Conservation (phyloP, 371 early-diverging fungal genomes). For the Basidiobolus meristosporus region DNA sequence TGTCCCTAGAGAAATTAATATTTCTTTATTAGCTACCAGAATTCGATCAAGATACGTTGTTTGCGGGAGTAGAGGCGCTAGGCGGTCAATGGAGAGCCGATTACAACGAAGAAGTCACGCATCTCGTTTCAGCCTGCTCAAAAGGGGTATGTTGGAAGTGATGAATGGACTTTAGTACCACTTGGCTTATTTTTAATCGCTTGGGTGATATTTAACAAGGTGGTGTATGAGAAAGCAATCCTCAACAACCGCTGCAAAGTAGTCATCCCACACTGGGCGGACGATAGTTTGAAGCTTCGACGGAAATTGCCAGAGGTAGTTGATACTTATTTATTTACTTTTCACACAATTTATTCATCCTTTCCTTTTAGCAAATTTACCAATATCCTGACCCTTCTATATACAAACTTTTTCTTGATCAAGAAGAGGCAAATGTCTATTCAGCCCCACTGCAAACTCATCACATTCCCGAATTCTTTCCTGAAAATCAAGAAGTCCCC, state of each 20-base stretch:
- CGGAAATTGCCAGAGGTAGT: slow-evolving; percentile 21
- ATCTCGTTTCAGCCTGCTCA: no score
- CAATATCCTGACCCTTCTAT: slow-evolving; percentile 6
- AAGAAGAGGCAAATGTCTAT: slow-evolving; percentile 2
- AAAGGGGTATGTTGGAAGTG: no score
- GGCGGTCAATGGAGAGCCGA: no score
- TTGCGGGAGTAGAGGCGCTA: no score
- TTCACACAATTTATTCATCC: slow-evolving; percentile 14
- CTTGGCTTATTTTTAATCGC: no score
- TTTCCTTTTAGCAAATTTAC: slow-evolving; percentile 22
- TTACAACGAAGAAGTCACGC: no score
- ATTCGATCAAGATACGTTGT: no score
- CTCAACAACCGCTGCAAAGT: slow-evolving; percentile 7
- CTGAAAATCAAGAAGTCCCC: slow-evolving; percentile 5
- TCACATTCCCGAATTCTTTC: slow-evolving; percentile 7
- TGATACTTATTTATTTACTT: background rate
- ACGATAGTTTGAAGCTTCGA: slow-evolving; percentile 39
- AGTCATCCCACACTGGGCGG: slow-evolving; percentile 63
- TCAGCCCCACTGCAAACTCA: slow-evolving; percentile 13
- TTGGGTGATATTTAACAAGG: no score
- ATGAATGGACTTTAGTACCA: no score
- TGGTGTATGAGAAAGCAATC: no score
- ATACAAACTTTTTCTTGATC: slow-evolving; percentile 6
- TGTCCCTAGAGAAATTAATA: no score
- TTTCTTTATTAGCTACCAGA: no score